Evolutionary conservation across 2,329 filamentous ascomycete genomes (phyloP).

Genomic region (Hymenoscyphus albidus): DNA sequence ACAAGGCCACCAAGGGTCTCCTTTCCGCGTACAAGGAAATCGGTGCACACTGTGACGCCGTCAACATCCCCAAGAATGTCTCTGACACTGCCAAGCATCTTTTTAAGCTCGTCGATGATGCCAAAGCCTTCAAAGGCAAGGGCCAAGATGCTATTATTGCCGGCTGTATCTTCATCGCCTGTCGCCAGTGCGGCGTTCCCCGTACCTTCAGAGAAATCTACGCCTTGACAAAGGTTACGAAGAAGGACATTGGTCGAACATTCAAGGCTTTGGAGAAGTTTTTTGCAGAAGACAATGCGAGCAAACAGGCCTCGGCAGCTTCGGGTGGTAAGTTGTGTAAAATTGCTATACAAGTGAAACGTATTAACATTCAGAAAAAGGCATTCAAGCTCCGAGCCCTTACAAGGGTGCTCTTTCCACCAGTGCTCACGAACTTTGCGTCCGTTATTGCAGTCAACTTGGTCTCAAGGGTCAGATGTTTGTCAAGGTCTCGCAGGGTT

Average conservation of each 20-base stretch:
- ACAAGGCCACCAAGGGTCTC: conserved; percentile 79
- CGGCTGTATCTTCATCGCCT: conserved; percentile 96
- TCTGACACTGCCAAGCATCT: conserved; percentile 90
- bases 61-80: conserved; percentile 75
- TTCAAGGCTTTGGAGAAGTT: conserved; percentile 93
- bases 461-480: conserved; percentile 68
- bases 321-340: conserved; percentile 49
- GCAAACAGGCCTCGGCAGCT: conserved; percentile 47
- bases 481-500: conserved; percentile 72
- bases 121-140: conserved; percentile 92
- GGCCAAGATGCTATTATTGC: conserved; percentile 90
- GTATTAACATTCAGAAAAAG: conserved; percentile 34
- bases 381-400: conserved; percentile 42
- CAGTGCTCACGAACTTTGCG: conserved; percentile 78
- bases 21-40: conserved; percentile 86
- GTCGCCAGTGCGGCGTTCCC: conserved; percentile 79
- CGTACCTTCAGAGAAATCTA: conserved; percentile 95
- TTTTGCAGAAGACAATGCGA: conserved; percentile 67
- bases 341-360: conserved; percentile 22
- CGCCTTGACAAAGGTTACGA: conserved; percentile 85
- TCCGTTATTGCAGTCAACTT: conserved; percentile 84
- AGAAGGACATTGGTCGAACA: conserved; percentile 94
- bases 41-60: conserved; percentile 78
- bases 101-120: conserved; percentile 91
- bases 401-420: conserved; percentile 75